A percentile compares a stretch with the other conserved stretches of the same genome.
Conservation (phyloP, 2,329 filamentous ascomycete genomes). For the Trichoderma hamatum region DNA sequence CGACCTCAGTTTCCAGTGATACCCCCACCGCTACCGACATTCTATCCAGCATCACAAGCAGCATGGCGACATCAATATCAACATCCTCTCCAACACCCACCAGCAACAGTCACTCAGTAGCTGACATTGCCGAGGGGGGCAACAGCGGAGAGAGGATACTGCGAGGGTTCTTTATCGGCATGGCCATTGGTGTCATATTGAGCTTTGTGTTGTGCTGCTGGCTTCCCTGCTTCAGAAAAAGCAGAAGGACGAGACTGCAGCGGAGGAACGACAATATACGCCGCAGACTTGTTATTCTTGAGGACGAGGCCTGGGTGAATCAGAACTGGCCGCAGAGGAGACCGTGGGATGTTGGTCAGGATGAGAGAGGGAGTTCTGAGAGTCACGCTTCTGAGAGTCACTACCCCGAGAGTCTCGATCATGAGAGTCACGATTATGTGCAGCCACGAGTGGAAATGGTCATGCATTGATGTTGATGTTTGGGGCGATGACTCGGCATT, state of each 20-base stretch:
- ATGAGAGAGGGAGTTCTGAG: background rate
- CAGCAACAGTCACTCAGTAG: background rate
- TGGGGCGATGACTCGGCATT: background rate
- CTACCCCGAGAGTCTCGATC: too few relatives aligned
- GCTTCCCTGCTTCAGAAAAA: slow-evolving; percentile 38
- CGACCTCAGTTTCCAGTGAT: background rate
- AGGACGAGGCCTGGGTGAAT: slow-evolving; percentile 15
- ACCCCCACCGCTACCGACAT: background rate
- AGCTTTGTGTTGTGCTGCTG: slow-evolving; percentile 41
- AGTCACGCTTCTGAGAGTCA: background rate
- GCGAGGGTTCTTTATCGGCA: slow-evolving; percentile 41
- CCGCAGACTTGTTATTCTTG: background rate
- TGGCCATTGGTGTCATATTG: slow-evolving; percentile 39
- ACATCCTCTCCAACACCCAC: background rate
- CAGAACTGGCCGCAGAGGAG: slow-evolving; percentile 18
- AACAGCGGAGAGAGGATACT: slow-evolving; percentile 40
- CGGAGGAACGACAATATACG: slow-evolving; percentile 8
- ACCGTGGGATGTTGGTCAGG: slow-evolving; percentile 12
- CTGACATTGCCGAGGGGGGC: slow-evolving; percentile 37
- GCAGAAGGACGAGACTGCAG: slow-evolving; percentile 25
- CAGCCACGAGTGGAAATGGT: background rate
- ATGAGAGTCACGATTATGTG: background rate
- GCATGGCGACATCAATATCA: background rate
- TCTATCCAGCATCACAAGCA: background rate
- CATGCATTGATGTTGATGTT: background rate